A percentile compares a stretch with the other conserved stretches of the same genome.
Conservation (phyloP, 1,284 basidiomycete genomes). For the Leccinum subrobustum region DNA sequence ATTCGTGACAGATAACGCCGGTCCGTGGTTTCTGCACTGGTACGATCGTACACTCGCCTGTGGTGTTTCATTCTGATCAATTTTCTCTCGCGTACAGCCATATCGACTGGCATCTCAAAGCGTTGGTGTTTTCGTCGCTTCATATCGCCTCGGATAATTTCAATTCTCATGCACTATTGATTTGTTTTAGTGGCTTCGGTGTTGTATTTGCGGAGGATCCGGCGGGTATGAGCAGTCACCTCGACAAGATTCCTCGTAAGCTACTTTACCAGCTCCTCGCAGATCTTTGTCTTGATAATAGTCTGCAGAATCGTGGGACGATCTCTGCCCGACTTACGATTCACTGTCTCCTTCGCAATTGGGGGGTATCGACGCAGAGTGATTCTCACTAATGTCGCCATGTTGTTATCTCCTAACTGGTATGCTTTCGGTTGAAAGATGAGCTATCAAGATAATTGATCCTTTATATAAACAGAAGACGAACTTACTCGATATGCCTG, state of each 20-base stretch:
- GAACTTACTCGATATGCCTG: not conserved
- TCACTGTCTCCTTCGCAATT: not conserved
- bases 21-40: not conserved
- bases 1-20: not conserved
- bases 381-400: not conserved
- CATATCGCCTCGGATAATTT: not conserved
- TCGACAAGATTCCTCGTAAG: not conserved
- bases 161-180: not conserved
- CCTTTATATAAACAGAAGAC: not conserved
- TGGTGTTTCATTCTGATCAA: not conserved
- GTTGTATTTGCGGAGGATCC: not conserved
- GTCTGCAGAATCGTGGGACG: not conserved
- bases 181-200: not conserved
- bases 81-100: not conserved
- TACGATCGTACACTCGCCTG: not conserved
- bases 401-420: not conserved
- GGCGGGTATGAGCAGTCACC: not conserved
- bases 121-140: not conserved
- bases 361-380: not conserved
- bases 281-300: not conserved
- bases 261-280: not conserved
- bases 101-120: not conserved
- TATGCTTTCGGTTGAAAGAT: not conserved
- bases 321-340: not conserved
- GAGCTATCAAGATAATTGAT: not conserved